phyloP scores from a whole-genome alignment of 192 early-diverging fungal species.

The Backusella psychrophila region DNA sequence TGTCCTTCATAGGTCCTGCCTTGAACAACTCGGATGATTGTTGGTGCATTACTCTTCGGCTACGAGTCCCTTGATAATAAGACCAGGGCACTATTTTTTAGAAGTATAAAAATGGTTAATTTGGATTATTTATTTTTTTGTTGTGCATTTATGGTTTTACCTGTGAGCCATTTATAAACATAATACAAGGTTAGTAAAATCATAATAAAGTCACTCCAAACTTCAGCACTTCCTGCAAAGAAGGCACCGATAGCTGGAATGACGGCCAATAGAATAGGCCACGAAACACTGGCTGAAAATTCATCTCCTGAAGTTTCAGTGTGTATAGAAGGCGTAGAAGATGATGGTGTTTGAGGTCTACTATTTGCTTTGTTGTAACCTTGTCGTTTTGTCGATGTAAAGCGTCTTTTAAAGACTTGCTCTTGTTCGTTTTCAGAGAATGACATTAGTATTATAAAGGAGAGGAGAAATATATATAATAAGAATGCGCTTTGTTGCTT shows the following conservation, averaged over 20 bases:
- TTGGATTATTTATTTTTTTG: not conserved
- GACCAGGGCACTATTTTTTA: slow-evolving; percentile 53
- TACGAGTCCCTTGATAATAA: slow-evolving; percentile 52
- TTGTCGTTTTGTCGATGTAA: slow-evolving; percentile 3
- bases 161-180: slow-evolving; percentile 61
- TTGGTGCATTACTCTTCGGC: slow-evolving; percentile 39
- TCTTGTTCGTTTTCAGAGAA: slow-evolving; percentile 3
- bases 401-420: not conserved
- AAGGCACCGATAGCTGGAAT: slow-evolving; percentile 55
- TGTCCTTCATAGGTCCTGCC: slow-evolving; percentile 8
- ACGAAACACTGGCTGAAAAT: slow-evolving; percentile 27
- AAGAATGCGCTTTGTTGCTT: not conserved
- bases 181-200: slow-evolving; percentile 55
- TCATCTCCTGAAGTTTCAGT: not conserved
- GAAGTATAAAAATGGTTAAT: not conserved
- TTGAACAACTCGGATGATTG: slow-evolving; percentile 20
- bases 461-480: not conserved
- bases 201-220: slow-evolving; percentile 58
- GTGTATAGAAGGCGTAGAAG: not conserved
- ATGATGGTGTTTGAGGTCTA: not conserved
- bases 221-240: slow-evolving; percentile 55
- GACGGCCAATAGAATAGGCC: slow-evolving; percentile 59
- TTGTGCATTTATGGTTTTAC: slow-evolving; percentile 25
- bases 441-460: slow-evolving; percentile 7
- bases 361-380: not conserved